Conservation (phyloP, 1,139 yeast species). For the Saccharomyces hybrid region DNA sequence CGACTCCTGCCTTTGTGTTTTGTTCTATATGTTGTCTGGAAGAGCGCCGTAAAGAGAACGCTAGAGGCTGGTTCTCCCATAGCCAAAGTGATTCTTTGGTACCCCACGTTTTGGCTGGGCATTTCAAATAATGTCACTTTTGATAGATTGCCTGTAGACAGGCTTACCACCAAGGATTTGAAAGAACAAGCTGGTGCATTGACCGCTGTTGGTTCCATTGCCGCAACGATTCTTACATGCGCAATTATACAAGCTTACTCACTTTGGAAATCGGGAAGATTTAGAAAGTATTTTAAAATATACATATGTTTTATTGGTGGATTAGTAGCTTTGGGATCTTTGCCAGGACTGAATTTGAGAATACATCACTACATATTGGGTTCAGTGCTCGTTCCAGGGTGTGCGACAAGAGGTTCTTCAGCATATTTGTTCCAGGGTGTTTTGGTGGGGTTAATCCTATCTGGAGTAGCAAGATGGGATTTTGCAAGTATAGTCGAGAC, state of each 20-base stretch:
- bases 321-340: conserved; percentile 40
- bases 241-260: conserved; percentile 68
- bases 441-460: conserved; percentile 66
- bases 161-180: conserved; percentile 66
- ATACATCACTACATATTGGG: conserved; percentile 88
- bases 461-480: conserved; percentile 92
- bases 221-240: conserved; percentile 42
- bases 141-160: conserved; percentile 79
- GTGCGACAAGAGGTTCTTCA: conserved; percentile 66
- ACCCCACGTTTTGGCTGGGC: conserved; percentile 79
- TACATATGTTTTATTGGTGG: conserved; percentile 45
- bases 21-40: conserved; percentile 69
- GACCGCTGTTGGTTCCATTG: conserved; percentile 50
- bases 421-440: conserved; percentile 77
- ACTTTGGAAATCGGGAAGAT: conserved; percentile 74
- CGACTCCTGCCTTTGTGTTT: conserved; percentile 71
- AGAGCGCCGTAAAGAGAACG: conserved; percentile 39
- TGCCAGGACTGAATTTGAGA: conserved; percentile 70
- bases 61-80: conserved; percentile 40
- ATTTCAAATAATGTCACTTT: conserved; percentile 79
- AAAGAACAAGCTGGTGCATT: conserved; percentile 71
- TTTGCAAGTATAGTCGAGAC: conserved; percentile 86
- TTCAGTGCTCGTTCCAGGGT: conserved; percentile 72
- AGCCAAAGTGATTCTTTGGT: conserved; percentile 59
- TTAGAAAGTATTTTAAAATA: conserved; percentile 46